These are phyloP conservation scores for Phascolomyces articulosus DNA, from an alignment of 371 early-diverging fungal species.

Conservation along the genomic window DNA sequence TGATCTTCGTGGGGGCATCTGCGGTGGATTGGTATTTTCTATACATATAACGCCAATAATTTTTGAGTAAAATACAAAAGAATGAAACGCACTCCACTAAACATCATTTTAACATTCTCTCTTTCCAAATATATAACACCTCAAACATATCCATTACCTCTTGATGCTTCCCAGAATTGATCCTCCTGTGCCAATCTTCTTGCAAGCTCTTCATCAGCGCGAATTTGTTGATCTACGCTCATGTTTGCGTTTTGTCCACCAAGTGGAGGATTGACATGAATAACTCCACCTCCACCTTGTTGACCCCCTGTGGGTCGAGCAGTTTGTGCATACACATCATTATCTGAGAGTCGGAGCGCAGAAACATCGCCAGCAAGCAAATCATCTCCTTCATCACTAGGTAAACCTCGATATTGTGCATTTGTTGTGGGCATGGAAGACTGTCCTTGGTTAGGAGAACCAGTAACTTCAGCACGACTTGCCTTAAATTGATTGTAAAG, in stretches of 20 bases:
- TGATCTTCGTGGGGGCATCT: conserved; percentile 10
- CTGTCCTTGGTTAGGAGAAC: not conserved
- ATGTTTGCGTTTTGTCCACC: conserved; percentile 5
- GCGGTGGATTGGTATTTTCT: not conserved
- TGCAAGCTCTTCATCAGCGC: conserved; percentile 51
- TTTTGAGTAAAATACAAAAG: too few relatives aligned
- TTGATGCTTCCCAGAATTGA: conserved; percentile 13
- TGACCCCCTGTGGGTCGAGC: conserved; percentile 8
- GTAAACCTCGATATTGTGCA: conserved; percentile 50
- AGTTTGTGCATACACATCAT: conserved; percentile 51
- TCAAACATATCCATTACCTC: too few relatives aligned
- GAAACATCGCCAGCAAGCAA: conserved; percentile 51
- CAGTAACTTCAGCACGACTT: conserved; percentile 21
- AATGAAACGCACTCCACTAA: too few relatives aligned
- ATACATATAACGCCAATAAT: too few relatives aligned
- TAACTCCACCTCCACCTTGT: conserved; percentile 15
- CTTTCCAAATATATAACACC: too few relatives aligned
- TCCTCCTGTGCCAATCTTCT: conserved; percentile 41
- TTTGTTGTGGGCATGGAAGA: conserved; percentile 46
- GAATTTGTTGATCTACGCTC: conserved; percentile 36
- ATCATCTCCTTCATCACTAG: conserved; percentile 50
- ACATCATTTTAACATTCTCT: not conserved
- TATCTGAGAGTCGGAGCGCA: conserved; percentile 51
- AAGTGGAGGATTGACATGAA: conserved; percentile 29
- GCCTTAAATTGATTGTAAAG: conserved; percentile 48